phyloP scores from a whole-genome alignment of 108 stramenopile species.

The Nitzschia sp. region DNA sequence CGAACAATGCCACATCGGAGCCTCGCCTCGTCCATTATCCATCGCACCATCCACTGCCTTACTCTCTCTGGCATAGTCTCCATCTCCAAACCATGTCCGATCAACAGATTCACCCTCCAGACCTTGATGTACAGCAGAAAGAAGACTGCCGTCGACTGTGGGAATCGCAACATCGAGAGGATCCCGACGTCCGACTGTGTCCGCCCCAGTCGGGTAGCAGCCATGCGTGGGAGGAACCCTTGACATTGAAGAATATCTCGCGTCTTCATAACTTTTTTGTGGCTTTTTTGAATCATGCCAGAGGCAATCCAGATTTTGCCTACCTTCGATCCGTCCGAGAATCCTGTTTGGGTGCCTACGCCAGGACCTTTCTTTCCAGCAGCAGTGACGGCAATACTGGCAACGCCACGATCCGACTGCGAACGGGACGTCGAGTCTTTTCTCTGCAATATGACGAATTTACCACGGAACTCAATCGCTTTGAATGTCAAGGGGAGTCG shows the following conservation, averaged over 20 bases:
- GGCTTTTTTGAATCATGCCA: conserved; percentile 19
- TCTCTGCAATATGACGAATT: conserved; percentile 47
- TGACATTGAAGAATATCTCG: conserved; percentile 7
- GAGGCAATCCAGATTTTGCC: conserved; percentile 4
- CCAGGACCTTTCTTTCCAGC: conserved; percentile 3
- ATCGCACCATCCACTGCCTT: too few relatives aligned
- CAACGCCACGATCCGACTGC: conserved; percentile 11
- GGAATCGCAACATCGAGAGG: conserved; percentile 36
- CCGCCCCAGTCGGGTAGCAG: neutral
- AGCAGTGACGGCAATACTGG: neutral
- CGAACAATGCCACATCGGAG: too few relatives aligned
- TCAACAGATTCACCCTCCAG: conserved; percentile 8
- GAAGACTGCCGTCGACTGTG: conserved; percentile 43
- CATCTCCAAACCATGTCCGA: too few relatives aligned
- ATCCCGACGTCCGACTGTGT: conserved; percentile 8
- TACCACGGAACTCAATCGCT: conserved; percentile 46
- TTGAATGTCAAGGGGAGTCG: conserved; percentile 36
- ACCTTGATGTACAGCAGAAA: conserved; percentile 27
- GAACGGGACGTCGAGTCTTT: conserved; percentile 39
- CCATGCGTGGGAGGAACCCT: neutral
- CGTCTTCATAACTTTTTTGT: conserved; percentile 45
- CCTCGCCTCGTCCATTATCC: too few relatives aligned
- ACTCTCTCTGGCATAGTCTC: too few relatives aligned
- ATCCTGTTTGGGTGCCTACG: conserved; percentile 28
- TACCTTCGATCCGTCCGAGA: conserved; percentile 13